A percentile compares a stretch with the other conserved stretches of the same genome.
Evolutionary conservation across 1,284 basidiomycete species (phyloP).

Genomic region (Xerocomus minutiporus): DNA sequence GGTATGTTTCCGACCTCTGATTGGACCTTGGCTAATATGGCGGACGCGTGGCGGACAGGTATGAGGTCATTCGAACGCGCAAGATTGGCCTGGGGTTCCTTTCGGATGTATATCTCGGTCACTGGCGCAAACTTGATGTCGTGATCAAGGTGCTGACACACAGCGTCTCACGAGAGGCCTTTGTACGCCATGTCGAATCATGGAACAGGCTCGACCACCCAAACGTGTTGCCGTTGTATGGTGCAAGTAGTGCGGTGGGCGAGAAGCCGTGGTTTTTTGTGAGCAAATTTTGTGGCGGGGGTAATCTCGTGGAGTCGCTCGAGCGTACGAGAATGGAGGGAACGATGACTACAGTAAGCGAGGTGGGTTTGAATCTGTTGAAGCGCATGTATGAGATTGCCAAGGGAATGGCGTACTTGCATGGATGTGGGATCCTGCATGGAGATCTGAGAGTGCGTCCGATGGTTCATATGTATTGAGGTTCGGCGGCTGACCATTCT

Average conservation of each 20-base stretch:
- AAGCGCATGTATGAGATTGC: conserved; percentile 67
- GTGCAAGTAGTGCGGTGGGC: conserved; percentile 54
- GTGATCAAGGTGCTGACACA: conserved; percentile 55
- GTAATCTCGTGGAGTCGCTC: conserved; percentile 38
- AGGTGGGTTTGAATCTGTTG: conserved; percentile 42
- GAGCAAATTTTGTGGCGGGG: conserved; percentile 55
- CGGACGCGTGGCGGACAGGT: conserved; percentile 31
- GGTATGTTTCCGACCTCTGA: conserved; percentile 26
- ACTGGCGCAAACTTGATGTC: conserved; percentile 56
- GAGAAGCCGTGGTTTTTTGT: conserved; percentile 69
- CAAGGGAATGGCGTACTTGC: conserved; percentile 73
- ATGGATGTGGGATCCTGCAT: conserved; percentile 59
- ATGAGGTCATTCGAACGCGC: conserved; percentile 59
- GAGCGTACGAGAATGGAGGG: conserved; percentile 16
- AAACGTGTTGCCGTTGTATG: conserved; percentile 52
- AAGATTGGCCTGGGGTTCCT: conserved; percentile 68
- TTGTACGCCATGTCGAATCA: conserved; percentile 47
- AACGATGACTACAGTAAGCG: background rate
- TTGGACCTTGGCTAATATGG: background rate
- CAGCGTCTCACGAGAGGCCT: conserved; percentile 45
- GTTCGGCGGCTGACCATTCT: background rate
- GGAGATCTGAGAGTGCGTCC: conserved; percentile 61
- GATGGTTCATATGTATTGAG: background rate
- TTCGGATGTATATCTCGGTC: conserved; percentile 65
- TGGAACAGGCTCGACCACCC: conserved; percentile 52